A percentile compares a stretch with the other conserved stretches of the same genome.
Conservation (phyloP, 2,329 filamentous ascomycete species). For the Sclerotinia minor region DNA sequence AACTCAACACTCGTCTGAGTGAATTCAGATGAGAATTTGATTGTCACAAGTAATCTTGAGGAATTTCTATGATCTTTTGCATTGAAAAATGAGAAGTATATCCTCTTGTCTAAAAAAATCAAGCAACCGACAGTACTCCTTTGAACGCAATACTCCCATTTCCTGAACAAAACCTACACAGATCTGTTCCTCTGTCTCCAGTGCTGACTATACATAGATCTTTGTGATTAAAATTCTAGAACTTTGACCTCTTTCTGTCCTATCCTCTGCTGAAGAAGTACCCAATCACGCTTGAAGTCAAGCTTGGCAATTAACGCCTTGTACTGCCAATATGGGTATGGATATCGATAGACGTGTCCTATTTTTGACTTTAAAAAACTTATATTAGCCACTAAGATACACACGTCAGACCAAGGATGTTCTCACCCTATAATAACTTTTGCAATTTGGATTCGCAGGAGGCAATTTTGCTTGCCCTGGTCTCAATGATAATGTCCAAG, state of each 20-base stretch:
- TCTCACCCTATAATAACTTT: constrained; percentile 12
- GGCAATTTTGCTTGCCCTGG: constrained; percentile 7
- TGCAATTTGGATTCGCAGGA: constrained; percentile 7
- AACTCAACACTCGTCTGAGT: not conserved
- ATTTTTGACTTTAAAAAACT: not conserved
- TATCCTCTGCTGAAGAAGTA: constrained; percentile 9
- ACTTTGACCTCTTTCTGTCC: not conserved
- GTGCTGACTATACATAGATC: not conserved
- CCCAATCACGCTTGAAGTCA: constrained; percentile 19
- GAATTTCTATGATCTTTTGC: not conserved
- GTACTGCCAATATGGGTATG: constrained; percentile 20
- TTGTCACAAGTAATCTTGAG: not conserved
- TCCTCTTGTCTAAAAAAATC: not conserved
- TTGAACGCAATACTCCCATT: not conserved
- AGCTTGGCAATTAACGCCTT: constrained; percentile 10
- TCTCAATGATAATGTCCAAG: constrained; percentile 14
- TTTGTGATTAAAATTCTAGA: not conserved
- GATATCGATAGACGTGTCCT: constrained; percentile 4
- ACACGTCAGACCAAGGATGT: not conserved
- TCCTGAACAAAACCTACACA: not conserved
- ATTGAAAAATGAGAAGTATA: not conserved
- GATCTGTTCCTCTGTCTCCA: not conserved
- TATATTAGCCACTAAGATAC: not conserved
- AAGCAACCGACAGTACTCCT: constrained; percentile 1
- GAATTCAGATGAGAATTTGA: not conserved